Conservation (phyloP, 495 filamentous ascomycete species). For the Daldinia grandis region DNA sequence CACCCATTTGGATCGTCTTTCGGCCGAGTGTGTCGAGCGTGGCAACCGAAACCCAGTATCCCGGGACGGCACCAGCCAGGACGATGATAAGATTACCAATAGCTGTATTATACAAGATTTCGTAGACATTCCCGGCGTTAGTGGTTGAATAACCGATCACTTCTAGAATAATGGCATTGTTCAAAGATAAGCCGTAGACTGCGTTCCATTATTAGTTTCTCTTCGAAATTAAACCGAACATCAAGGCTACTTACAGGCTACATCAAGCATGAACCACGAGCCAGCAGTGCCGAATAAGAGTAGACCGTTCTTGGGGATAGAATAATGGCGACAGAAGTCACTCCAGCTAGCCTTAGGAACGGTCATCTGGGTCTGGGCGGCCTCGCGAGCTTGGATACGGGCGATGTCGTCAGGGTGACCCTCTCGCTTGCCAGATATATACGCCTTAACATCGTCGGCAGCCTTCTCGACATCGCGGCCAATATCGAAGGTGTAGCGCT, state of each 20-base stretch:
- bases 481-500: slow-evolving; percentile 85
- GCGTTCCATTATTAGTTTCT: neutral
- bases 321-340: slow-evolving; percentile 72
- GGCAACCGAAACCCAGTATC: slow-evolving; percentile 78
- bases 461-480: slow-evolving; percentile 78
- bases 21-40: slow-evolving; percentile 77
- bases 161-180: slow-evolving; percentile 72
- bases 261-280: slow-evolving; percentile 82
- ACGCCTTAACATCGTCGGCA: slow-evolving; percentile 69
- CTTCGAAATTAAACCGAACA: neutral
- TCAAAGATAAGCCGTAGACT: slow-evolving; percentile 77
- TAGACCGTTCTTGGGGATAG: slow-evolving; percentile 71
- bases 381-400: slow-evolving; percentile 59
- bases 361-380: slow-evolving; percentile 56
- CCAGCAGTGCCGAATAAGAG: slow-evolving; percentile 78
- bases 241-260: slow-evolving; percentile 44
- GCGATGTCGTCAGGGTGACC: slow-evolving; percentile 69
- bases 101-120: slow-evolving; percentile 72
- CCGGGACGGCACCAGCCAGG: slow-evolving; percentile 77
- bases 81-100: slow-evolving; percentile 79
- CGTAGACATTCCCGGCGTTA: slow-evolving; percentile 64
- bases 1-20: slow-evolving; percentile 80
- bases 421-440: slow-evolving; percentile 64
- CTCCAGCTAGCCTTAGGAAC: slow-evolving; percentile 69
- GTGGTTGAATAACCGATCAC: slow-evolving; percentile 72